Evolutionary conservation across 1,284 basidiomycete species (phyloP).

Genomic region (Ganoderma boninense): DNA sequence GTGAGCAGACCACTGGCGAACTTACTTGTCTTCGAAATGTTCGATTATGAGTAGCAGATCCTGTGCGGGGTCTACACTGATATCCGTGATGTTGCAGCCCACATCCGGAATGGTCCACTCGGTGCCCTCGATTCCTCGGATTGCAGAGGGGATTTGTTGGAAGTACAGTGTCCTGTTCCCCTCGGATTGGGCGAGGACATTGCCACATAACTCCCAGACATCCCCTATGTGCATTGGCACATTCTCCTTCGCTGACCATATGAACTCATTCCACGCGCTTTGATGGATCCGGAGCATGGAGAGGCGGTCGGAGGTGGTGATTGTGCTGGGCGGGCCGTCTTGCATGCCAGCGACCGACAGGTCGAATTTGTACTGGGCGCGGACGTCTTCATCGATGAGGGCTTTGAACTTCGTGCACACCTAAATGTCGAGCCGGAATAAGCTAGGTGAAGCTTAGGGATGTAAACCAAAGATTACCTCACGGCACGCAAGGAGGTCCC

Average conservation of each 20-base stretch:
- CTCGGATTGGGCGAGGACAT: slow-evolving; percentile 59
- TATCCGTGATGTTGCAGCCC: slow-evolving; percentile 58
- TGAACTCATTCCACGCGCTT: slow-evolving; percentile 55
- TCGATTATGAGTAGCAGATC: slow-evolving; percentile 65
- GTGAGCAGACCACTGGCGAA: background rate
- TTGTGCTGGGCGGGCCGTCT: slow-evolving; percentile 47
- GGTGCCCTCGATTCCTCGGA: slow-evolving; percentile 54
- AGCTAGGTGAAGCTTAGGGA: background rate
- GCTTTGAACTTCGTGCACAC: slow-evolving; percentile 52
- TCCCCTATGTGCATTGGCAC: slow-evolving; percentile 47
- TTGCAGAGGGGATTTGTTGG: slow-evolving; percentile 57
- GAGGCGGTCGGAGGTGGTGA: slow-evolving; percentile 48
- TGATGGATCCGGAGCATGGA: slow-evolving; percentile 52
- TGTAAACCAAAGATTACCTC: slow-evolving; percentile 40
- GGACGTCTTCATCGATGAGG: slow-evolving; percentile 47
- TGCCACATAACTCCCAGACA: slow-evolving; percentile 66
- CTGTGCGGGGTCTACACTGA: slow-evolving; percentile 68
- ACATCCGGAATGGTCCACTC: slow-evolving; percentile 56
- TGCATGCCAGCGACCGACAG: slow-evolving; percentile 57
- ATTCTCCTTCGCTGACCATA: slow-evolving; percentile 47
- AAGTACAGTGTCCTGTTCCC: slow-evolving; percentile 48
- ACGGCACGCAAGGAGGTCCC: slow-evolving; percentile 48
- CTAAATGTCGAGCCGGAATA: slow-evolving; percentile 40
- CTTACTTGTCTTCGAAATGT: slow-evolving; percentile 41
- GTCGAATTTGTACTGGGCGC: slow-evolving; percentile 61